Evolutionary conservation across 441 rosid genomes (phyloP).

Genomic region (Sinapis alba): DNA sequence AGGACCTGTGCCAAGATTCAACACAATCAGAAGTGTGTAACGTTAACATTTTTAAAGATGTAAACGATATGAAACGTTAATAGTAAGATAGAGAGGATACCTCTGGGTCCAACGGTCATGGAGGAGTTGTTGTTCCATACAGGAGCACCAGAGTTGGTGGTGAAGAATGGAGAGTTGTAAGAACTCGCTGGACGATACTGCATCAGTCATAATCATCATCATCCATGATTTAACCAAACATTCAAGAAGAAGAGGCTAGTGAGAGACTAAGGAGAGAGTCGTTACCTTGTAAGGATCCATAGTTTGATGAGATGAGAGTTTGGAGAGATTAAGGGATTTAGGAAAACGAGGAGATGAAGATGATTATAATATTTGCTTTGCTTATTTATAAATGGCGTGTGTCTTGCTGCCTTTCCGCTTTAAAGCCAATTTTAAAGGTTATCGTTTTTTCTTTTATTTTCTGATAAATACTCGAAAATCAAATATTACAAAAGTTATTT

Average conservation of each 20-base stretch:
- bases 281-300: conserved; percentile 88
- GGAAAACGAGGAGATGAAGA: conserved; percentile 30
- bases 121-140: conserved; percentile 92
- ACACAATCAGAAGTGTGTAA: not conserved
- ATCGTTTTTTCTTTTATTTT: conserved; percentile 23
- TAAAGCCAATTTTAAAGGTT: conserved; percentile 38
- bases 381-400: conserved; percentile 41
- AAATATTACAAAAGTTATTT: not conserved
- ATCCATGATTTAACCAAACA: not conserved
- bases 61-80: not conserved
- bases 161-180: conserved; percentile 68
- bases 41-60: not conserved
- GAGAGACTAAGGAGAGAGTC: not conserved
- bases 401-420: conserved; percentile 6
- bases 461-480: conserved; percentile 11
- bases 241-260: too few species aligned
- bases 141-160: conserved; percentile 92
- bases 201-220: conserved; percentile 15
- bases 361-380: conserved; percentile 15
- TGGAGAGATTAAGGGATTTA: conserved; percentile 29
- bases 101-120: conserved; percentile 89
- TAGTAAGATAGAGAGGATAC: conserved; percentile 35
- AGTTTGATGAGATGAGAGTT: conserved; percentile 10
- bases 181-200: conserved; percentile 87
- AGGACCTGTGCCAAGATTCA: conserved; percentile 67